Evolutionary conservation across 2,329 filamentous ascomycete genomes (phyloP), one percentile per base, ranked within the genome.

Genomic region (Chaetomiaceae sp.): DNA sequence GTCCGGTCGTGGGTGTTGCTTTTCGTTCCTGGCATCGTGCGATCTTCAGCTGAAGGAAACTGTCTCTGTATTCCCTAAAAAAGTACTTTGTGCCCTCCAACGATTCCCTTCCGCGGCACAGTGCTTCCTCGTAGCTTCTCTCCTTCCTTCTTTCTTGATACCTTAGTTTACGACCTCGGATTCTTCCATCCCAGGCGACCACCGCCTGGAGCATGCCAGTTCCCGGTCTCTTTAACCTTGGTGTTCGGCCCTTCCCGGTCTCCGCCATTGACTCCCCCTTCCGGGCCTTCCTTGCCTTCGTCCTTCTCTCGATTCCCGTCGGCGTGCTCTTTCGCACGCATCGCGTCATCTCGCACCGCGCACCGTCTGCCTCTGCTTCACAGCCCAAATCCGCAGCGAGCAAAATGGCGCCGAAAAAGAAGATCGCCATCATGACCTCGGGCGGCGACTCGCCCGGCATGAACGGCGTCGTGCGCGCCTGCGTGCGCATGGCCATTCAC

Each of bases 401-500:
- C 53, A 62, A 49, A 42, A 73, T 76, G 73, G 66, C 67, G 32
- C 30, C 43, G 47, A 78, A 73, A 61, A 80, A 81, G 68, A 79
- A 79, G 68, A 91, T 96, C 64, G 90, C 84, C 56, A 82, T 96
- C 66, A 88, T 96, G 84, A 96, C 90, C 62, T 94, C 87, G 57
- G 90, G 90, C 62, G 90, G 90, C 62, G 90, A 96, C 75, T 88
- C 88, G 56, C 90, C 88, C 2, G 90, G 90, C 64, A 96, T 96
- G 90, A 95, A 93, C 68, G 88, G 83, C 51, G 87, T 87, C 29
- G 88, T 96, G 30, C 81, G 90, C 51, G 88, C 90, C 40, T 86
- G 95, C 22, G 87, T 98, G 48, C 86, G 93, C 57, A 95, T 89
- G 78, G 81, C 89, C 41, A 88, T 97, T 57, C 82, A 93, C 66